A percentile compares a stretch with the other conserved stretches of the same genome.
Conservation (phyloP, 2,329 filamentous ascomycete genomes). For the Verticillium tricorpus region DNA sequence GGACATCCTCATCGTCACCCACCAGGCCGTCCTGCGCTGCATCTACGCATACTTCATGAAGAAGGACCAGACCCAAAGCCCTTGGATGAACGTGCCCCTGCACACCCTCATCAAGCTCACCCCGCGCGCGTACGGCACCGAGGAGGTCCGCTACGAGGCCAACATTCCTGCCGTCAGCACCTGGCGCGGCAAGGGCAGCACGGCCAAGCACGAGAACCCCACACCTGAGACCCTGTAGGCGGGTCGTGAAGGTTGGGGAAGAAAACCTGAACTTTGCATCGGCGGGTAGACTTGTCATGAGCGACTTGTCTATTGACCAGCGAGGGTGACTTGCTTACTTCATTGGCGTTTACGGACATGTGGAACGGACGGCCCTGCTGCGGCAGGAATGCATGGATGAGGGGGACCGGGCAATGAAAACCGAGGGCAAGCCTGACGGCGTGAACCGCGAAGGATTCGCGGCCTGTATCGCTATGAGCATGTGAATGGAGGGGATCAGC, state of each 20-base stretch:
- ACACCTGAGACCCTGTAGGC: constrained; percentile 23
- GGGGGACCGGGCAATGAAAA: background rate
- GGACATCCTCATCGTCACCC: constrained; percentile 96
- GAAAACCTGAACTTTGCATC: background rate
- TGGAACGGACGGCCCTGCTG: background rate
- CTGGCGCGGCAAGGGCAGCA: constrained; percentile 90
- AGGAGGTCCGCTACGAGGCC: constrained; percentile 81
- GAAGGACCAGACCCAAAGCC: constrained; percentile 83
- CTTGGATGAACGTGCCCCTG: constrained; percentile 97
- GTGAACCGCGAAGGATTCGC: background rate
- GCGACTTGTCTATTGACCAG: background rate
- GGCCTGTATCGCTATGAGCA: background rate
- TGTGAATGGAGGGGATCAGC: background rate
- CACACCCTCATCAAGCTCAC: constrained; percentile 97
- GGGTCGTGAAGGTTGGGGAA: background rate
- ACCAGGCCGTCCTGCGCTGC: constrained; percentile 93
- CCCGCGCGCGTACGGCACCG: constrained; percentile 87
- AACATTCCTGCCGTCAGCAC: constrained; percentile 95
- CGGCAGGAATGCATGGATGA: background rate
- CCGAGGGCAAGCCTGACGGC: background rate
- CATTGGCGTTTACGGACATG: background rate
- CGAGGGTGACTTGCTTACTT: background rate
- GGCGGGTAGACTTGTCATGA: background rate
- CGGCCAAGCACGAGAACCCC: constrained; percentile 78
- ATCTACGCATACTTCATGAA: constrained; percentile 99